Conservation (phyloP, 345 rosid genomes). For the Arabidopsis thaliana region DNA sequence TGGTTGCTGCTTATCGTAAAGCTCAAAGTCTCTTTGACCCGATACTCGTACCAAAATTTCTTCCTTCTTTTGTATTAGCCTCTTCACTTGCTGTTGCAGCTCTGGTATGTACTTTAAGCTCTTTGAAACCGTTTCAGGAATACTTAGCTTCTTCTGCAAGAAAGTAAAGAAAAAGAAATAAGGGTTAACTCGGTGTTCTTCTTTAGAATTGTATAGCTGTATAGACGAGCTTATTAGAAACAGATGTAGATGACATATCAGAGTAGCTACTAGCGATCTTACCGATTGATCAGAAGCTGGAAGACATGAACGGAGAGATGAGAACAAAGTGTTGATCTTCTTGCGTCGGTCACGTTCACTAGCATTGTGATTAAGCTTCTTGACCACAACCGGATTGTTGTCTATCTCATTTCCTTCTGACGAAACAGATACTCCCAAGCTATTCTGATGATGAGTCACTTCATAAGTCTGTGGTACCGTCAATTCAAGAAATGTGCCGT, state of each 20-base stretch:
- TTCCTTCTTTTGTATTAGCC: constrained; percentile 48
- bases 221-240: not conserved
- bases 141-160: constrained; percentile 58
- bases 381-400: constrained; percentile 25
- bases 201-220: not conserved
- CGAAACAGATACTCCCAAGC: constrained; percentile 18
- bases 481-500: constrained; percentile 28
- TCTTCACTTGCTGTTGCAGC: constrained; percentile 52
- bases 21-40: constrained; percentile 34
- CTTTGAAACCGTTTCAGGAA: constrained; percentile 53
- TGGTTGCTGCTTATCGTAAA: constrained; percentile 26
- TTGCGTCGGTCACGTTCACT: constrained; percentile 70
- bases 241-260: not conserved
- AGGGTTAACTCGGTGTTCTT: not conserved
- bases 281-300: constrained; percentile 60
- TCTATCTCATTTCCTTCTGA: constrained; percentile 30
- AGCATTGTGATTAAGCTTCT: constrained; percentile 78
- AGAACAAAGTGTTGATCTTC: constrained; percentile 61
- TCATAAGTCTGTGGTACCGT: constrained; percentile 36
- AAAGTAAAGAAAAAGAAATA: not conserved
- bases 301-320: constrained; percentile 70
- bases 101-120: constrained; percentile 63
- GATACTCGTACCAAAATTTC: constrained; percentile 49
- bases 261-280: constrained; percentile 9
- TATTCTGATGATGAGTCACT: constrained; percentile 22